These are phyloP conservation scores for Fusarium nodosum DNA, from an alignment of 2,329 filamentous ascomycete species.

Conservation along the genomic window DNA sequence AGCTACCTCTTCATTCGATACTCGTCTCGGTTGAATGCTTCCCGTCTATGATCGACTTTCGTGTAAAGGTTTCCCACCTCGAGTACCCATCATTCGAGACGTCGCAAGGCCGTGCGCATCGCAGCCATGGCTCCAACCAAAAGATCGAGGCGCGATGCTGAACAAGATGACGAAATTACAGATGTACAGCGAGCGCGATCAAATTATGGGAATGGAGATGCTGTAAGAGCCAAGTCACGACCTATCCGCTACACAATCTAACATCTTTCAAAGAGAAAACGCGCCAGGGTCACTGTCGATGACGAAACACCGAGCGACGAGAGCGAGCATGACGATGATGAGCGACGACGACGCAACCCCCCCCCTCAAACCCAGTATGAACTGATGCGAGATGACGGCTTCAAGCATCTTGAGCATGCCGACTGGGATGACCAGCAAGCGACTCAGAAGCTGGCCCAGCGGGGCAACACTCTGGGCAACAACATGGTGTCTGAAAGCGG, in stretches of 20 bases:
- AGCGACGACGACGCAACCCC: slow-evolving; percentile 46
- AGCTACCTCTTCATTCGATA: background rate
- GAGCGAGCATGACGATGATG: slow-evolving; percentile 51
- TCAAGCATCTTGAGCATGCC: slow-evolving; percentile 68
- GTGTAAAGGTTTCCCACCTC: background rate
- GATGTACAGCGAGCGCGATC: slow-evolving; percentile 60
- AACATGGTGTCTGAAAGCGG: slow-evolving; percentile 86
- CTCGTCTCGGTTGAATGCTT: background rate
- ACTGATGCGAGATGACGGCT: slow-evolving; percentile 70
- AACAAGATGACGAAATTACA: slow-evolving; percentile 54
- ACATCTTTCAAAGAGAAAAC: slow-evolving; percentile 50
- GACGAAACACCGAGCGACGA: slow-evolving; percentile 48
- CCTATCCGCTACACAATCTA: background rate
- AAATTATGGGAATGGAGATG: slow-evolving; percentile 54
- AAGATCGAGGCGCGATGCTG: slow-evolving; percentile 57
- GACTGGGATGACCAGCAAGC: slow-evolving; percentile 73
- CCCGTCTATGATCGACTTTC: background rate
- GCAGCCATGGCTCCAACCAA: slow-evolving; percentile 56
- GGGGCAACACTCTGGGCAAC: slow-evolving; percentile 65
- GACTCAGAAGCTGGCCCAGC: slow-evolving; percentile 72
- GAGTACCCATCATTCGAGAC: background rate
- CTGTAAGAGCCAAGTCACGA: slow-evolving; percentile 53
- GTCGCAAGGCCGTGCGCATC: slow-evolving; percentile 24
- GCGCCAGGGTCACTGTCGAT: slow-evolving; percentile 52
- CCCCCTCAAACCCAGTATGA: slow-evolving; percentile 73